Percentiles rank a stretch among this genome's conserved stretches.
Conservation (phyloP, 1,284 basidiomycete species). For the Mrakiaceae sp. region DNA sequence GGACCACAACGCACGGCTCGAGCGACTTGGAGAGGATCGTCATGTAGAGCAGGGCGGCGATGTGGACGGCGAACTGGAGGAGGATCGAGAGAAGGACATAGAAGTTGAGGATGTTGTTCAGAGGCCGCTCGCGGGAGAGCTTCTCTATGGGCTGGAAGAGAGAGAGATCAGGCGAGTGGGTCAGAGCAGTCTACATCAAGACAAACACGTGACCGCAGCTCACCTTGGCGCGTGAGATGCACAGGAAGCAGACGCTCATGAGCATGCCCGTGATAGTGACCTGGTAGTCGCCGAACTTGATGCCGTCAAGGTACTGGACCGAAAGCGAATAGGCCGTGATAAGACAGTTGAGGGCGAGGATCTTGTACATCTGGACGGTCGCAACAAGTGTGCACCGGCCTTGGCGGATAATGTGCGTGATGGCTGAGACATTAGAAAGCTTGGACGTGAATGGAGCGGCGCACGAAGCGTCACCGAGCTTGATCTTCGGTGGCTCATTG, state of each 20-base stretch:
- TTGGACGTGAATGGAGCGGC: slow-evolving; percentile 96
- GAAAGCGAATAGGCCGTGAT: slow-evolving; percentile 92
- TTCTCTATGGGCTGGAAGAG: slow-evolving; percentile 64
- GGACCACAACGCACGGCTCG: slow-evolving; percentile 53
- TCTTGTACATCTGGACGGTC: slow-evolving; percentile 98
- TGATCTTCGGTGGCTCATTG: slow-evolving; percentile 81
- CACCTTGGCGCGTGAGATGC: slow-evolving; percentile 91
- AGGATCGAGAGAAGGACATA: slow-evolving; percentile 85
- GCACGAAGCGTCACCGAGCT: slow-evolving; percentile 90
- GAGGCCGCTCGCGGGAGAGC: slow-evolving; percentile 74
- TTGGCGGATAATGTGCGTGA: slow-evolving; percentile 90
- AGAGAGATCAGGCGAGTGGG: neutral
- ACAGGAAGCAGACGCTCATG: slow-evolving; percentile 94
- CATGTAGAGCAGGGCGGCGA: slow-evolving; percentile 77
- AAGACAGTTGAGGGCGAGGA: slow-evolving; percentile 85
- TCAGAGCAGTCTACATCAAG: neutral
- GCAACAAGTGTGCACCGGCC: slow-evolving; percentile 93
- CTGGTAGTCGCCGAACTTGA: slow-evolving; percentile 89
- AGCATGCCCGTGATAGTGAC: slow-evolving; percentile 78
- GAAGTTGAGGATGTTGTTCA: slow-evolving; percentile 89
- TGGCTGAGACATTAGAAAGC: slow-evolving; percentile 80
- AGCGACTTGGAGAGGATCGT: slow-evolving; percentile 64
- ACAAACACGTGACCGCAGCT: slow-evolving; percentile 21
- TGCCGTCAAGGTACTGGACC: slow-evolving; percentile 91
- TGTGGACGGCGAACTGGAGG: slow-evolving; percentile 83